Conservation (phyloP, 2,329 filamentous ascomycete species). For the Botrytis tulipae region DNA sequence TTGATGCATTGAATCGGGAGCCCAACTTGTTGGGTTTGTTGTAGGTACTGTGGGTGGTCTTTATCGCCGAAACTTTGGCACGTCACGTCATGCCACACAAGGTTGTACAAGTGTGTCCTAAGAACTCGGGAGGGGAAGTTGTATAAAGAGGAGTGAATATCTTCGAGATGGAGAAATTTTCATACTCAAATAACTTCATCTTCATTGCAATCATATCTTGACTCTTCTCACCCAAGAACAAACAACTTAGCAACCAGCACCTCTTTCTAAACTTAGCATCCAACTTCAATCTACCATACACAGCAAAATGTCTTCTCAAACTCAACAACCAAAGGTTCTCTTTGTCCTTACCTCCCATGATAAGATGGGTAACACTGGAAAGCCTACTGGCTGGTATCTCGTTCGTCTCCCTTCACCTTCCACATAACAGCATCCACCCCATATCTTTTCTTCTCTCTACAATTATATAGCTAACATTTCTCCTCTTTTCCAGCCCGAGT, state of each 20-base stretch:
- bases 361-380: slow-evolving; percentile 35
- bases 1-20: not conserved
- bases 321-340: slow-evolving; percentile 47
- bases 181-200: not conserved
- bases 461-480: slow-evolving; percentile 18
- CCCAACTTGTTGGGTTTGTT: not conserved
- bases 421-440: too few relatives aligned
- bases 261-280: not conserved
- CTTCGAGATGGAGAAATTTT: not conserved
- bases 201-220: not conserved
- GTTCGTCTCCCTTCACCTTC: slow-evolving; percentile 35
- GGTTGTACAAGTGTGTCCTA: not conserved
- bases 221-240: not conserved
- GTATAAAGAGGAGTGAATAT: slow-evolving; percentile 8
- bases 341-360: slow-evolving; percentile 50
- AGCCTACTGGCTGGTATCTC: slow-evolving; percentile 55
- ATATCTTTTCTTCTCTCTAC: not conserved
- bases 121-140: not conserved
- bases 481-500: slow-evolving; percentile 44
- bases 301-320: slow-evolving; percentile 17
- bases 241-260: not conserved
- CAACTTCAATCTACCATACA: slow-evolving; percentile 1
- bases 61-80: not conserved
- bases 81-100: not conserved
- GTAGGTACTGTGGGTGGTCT: not conserved